Evolutionary conservation across 257 asterid genomes (phyloP), one percentile per base, ranked within the genome.

Genomic region (Sherardia arvensis): DNA sequence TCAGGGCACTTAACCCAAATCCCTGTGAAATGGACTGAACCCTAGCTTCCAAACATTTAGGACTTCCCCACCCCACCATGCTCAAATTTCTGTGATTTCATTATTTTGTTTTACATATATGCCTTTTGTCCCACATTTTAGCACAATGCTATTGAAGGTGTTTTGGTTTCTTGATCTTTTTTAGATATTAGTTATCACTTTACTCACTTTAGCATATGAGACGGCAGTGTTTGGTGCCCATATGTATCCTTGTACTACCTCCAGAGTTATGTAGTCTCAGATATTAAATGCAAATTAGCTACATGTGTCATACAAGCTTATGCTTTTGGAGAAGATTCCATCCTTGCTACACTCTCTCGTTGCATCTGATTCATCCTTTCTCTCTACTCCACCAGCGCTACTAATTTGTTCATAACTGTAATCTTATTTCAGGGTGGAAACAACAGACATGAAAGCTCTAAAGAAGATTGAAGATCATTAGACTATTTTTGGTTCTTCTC

Each of bases 391-490:
- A n/a, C n/a, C n/a, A n/a, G n/a, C n/a, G n/a, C 26, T 0, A 4
- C 17, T 22, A 4, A 10, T 17, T 22, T 53, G 9, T 20, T 27
- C 27, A 36, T 58, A 3, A 25, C 30, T 62, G 38, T 32, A 8
- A 20, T 26, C 48, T 43, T 71, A 53, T 57, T 75, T 70, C 87
- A 91, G 98, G 78, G 98, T 88, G 80, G 95, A 91, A 74, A 91
- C 98, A 38, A 91, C 98, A 8, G 98, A 91, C 71, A 91, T 91
- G 98, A 91, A 88, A 77, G 88, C 96, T 68, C 75, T 91, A 83
- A 91, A 91, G 88, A 91, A 91, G 86, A 77, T 86, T 15, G 96
- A 91, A 74, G 94, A 88, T 57, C 98, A 91, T 58, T 43, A 43
- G n/a, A 43, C 21, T 38, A 11, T 11, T 38, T 38, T 38, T 45